Evolutionary conservation across 2,329 filamentous ascomycete genomes (phyloP), one percentile per base, ranked within the genome.

Genomic region (Aureobasidium musti): DNA sequence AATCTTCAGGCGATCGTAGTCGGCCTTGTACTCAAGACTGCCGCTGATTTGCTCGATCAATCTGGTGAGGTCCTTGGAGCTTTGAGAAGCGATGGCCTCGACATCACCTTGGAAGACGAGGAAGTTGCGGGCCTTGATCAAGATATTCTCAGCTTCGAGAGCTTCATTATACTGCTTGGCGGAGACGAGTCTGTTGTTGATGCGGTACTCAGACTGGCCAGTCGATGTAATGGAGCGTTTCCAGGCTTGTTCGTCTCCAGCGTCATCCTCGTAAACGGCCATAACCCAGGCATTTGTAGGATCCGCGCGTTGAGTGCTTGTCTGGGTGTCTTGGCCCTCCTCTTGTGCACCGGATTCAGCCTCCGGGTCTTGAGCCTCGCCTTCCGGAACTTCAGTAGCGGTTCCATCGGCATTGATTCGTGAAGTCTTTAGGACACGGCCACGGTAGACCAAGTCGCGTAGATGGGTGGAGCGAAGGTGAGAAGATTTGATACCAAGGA

Each of bases 71-170:
- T 98, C 95, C 72, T 92, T 93, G 0, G 95, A 92, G 1, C 92
- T 96, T 76, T 98, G 95, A 8, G 92, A 92, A 1, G 95, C 96
- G 74, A 99, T 97, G 28, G 92, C 91, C 78, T 99, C 95, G 21
- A 99, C 94, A 76, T 99, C 95, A 71, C 95, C 96, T 78, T 99
- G 95, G 77, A 99, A 99, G 41, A 99, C 95, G 5, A 99, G 85
- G 77, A 99, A 99, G 76, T 99, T 99, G 71, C 95, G 87, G 39
- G 95, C 95, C 78, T 97, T 98, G 82, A 99, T 98, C 68, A 99
- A 82, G 71, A 99, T 99, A 74, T 97, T 97, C 77, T 99, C 94
- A 23, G 87, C 83, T 77, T 99, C 95, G 17, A 99, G 84, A 2
- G 91, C 89, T 67, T 94, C 90, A 76, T 98, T 98, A 82, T 99